These are phyloP conservation scores for Penicillium coprophilum DNA, from an alignment of 495 filamentous ascomycete species.

Conservation along the genomic window DNA sequence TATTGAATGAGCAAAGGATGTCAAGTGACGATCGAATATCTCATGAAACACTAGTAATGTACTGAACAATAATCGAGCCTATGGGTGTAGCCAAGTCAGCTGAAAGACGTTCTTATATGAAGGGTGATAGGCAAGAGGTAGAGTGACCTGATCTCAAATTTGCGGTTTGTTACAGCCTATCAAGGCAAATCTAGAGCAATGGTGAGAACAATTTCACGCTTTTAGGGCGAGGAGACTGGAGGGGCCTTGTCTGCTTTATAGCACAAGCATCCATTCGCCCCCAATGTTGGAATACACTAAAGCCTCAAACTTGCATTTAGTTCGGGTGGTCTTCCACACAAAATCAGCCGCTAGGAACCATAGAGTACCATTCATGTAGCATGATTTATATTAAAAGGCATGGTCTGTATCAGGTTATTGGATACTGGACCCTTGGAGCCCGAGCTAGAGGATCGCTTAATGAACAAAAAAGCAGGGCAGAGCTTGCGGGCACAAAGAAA, in stretches of 20 bases:
- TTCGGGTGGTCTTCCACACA: background rate
- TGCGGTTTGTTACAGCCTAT: background rate
- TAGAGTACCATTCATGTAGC: slow-evolving; percentile 1
- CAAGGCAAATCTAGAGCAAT: background rate
- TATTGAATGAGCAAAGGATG: background rate
- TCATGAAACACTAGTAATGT: background rate
- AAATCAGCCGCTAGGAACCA: background rate
- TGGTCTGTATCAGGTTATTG: background rate
- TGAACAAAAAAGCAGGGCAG: slow-evolving; percentile 2
- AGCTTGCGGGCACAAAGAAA: background rate
- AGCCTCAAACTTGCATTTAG: background rate
- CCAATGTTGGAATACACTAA: background rate
- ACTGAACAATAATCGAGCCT: background rate
- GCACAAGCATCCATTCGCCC: background rate
- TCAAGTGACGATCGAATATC: background rate
- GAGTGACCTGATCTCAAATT: background rate
- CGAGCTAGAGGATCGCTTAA: background rate
- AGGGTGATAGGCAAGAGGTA: background rate
- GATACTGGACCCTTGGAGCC: background rate
- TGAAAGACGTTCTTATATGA: background rate
- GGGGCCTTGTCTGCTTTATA: slow-evolving; percentile 2
- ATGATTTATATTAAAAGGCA: background rate
- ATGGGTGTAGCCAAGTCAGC: background rate
- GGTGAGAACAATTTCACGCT: background rate
- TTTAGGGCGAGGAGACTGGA: background rate